Conservation (phyloP, 1,284 basidiomycete species). For the Pyrrhoderma noxium region DNA sequence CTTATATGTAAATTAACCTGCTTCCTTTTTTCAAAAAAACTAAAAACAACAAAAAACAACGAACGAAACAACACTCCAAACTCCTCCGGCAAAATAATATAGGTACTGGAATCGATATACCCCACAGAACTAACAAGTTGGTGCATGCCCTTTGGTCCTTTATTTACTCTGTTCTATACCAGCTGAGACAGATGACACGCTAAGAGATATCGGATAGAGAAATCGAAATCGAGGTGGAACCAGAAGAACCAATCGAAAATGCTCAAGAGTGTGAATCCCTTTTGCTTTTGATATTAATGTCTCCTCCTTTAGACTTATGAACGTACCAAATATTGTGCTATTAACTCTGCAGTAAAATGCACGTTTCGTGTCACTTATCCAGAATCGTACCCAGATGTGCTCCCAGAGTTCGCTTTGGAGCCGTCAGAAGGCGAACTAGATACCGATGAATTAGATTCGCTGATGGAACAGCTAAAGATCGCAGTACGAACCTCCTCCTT, state of each 20-base stretch:
- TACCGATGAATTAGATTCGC: conserved; percentile 44
- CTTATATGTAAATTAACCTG: conserved; percentile 6
- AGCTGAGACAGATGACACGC: conserved; percentile 40
- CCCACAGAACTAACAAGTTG: conserved; percentile 87
- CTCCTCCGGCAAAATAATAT: conserved; percentile 2
- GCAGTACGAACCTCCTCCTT: conserved; percentile 42
- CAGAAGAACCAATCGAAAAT: conserved; percentile 68
- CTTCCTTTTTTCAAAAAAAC: no score
- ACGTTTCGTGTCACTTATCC: conserved; percentile 67
- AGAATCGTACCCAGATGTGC: conserved; percentile 62
- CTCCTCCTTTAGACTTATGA: no score
- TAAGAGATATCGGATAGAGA: conserved; percentile 81
- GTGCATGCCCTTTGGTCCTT: conserved; percentile 32
- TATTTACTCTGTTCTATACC: conserved; percentile 24
- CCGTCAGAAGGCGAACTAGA: conserved; percentile 64
- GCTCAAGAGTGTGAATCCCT: conserved; percentile 41
- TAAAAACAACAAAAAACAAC: no score
- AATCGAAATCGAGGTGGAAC: conserved; percentile 82
- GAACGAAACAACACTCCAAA: no score
- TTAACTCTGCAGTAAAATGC: conserved; percentile 56
- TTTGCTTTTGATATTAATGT: no score
- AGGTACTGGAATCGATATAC: conserved; percentile 96
- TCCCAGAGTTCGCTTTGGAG: conserved; percentile 71
- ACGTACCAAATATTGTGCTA: no score
- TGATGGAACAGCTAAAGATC: conserved; percentile 54